Percentiles rank a stretch among this genome's conserved stretches.
Conservation (phyloP, 192 early-diverging fungal genomes). For the Funneliformis mosseae region DNA sequence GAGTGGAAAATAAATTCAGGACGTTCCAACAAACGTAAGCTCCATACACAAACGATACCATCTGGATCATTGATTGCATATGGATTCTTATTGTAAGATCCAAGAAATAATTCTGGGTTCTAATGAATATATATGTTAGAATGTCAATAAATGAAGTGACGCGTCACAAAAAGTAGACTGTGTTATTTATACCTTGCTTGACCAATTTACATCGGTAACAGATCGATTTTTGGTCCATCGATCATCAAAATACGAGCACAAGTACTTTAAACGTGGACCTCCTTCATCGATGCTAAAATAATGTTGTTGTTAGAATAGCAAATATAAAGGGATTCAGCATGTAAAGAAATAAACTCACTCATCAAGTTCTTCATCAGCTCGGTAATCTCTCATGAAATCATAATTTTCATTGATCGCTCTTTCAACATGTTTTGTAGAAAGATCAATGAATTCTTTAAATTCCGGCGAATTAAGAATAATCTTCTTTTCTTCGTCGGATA, state of each 20-base stretch:
- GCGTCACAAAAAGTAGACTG: background rate
- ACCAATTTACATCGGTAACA: conserved; percentile 95
- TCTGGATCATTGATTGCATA: conserved; percentile 86
- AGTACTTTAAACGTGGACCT: conserved; percentile 70
- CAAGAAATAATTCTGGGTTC: conserved; percentile 87
- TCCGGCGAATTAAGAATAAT: conserved; percentile 70
- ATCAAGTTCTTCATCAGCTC: conserved; percentile 55
- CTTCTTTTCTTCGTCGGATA: conserved; percentile 86
- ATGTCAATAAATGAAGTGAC: conserved; percentile 6
- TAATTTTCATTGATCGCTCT: conserved; percentile 86
- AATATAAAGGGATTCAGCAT: background rate
- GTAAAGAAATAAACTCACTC: conserved; percentile 42
- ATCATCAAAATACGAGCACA: conserved; percentile 79
- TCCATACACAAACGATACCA: conserved; percentile 96
- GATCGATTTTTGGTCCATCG: conserved; percentile 81
- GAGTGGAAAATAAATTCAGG: conserved; percentile 97
- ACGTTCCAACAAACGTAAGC: conserved; percentile 79
- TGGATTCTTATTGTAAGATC: conserved; percentile 91
- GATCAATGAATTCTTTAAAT: conserved; percentile 86
- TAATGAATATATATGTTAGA: conserved; percentile 25
- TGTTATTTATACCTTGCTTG: conserved; percentile 62
- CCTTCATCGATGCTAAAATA: conserved; percentile 58
- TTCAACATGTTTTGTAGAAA: conserved; percentile 85
- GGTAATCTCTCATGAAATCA: conserved; percentile 95
- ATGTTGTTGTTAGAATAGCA: background rate